Evolutionary conservation across 805 yeast genomes (phyloP).

Genomic region (Candida xiaguanensis): DNA sequence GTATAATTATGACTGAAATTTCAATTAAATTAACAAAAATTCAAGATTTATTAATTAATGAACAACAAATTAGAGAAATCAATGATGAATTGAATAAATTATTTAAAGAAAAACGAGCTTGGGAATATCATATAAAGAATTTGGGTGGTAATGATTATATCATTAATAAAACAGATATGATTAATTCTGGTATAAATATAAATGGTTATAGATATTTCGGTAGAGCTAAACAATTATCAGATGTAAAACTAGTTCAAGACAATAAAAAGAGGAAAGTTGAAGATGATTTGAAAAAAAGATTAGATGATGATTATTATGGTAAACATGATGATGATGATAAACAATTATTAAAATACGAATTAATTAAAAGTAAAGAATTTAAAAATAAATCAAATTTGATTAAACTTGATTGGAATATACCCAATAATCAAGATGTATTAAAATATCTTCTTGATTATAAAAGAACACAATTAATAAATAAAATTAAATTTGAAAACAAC

Average conservation of each 20-base stretch:
- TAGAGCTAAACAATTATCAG: slow-evolving; percentile 76
- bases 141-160: slow-evolving; percentile 74
- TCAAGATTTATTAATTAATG: slow-evolving; percentile 55
- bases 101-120: slow-evolving; percentile 62
- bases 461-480: slow-evolving; percentile 39
- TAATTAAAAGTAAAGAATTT: slow-evolving; percentile 18
- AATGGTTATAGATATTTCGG: slow-evolving; percentile 77
- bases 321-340: slow-evolving; percentile 28
- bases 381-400: background rate
- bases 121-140: slow-evolving; percentile 72
- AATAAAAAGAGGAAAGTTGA: background rate
- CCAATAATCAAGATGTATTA: slow-evolving; percentile 40
- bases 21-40: slow-evolving; percentile 56
- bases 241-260: slow-evolving; percentile 41
- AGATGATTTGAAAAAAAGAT: slow-evolving; percentile 19
- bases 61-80: slow-evolving; percentile 61
- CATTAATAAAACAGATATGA: slow-evolving; percentile 20
- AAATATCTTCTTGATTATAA: slow-evolving; percentile 43
- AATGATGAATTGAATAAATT: slow-evolving; percentile 72
- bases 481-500: too few species aligned
- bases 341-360: slow-evolving; percentile 25
- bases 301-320: slow-evolving; percentile 43
- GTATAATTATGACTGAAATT: slow-evolving; percentile 59
- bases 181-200: slow-evolving; percentile 20
- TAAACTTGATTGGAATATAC: slow-evolving; percentile 20